Percentiles rank a stretch among this genome's conserved stretches.
These are phyloP conservation scores for Geotrichum candidum DNA, from an alignment of 1,139 yeast genomes.

Conservation along the genomic window DNA sequence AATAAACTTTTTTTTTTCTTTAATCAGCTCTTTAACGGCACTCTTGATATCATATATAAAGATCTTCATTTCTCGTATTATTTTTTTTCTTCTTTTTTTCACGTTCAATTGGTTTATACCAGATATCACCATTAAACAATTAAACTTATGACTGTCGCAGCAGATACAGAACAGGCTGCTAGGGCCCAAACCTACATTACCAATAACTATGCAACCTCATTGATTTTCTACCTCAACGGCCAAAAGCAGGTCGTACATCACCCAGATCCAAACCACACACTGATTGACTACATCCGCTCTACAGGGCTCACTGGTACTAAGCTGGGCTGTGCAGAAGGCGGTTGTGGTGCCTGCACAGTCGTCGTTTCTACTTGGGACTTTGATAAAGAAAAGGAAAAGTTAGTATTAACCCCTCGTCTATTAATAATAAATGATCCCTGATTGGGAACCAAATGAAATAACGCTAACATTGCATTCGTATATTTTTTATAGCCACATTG, in stretches of 20 bases:
- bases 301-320: constrained; percentile 41
- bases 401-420: constrained; percentile 12
- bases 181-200: constrained; percentile 12
- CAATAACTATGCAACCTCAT: constrained; percentile 19
- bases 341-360: constrained; percentile 46
- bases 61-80: background rate
- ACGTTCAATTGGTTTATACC: no score
- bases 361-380: constrained; percentile 36
- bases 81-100: background rate
- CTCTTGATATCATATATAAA: no score
- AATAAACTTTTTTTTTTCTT: no score
- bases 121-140: background rate
- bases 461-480: background rate
- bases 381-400: constrained; percentile 26
- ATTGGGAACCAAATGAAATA: background rate
- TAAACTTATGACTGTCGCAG: constrained; percentile 10
- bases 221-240: constrained; percentile 41
- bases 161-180: constrained; percentile 5
- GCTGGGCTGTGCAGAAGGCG: constrained; percentile 45
- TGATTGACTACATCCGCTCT: constrained; percentile 39
- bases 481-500: constrained; percentile 29
- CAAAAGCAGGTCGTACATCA: constrained; percentile 32
- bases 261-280: constrained; percentile 41
- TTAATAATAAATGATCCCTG: background rate
- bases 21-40: no score